Evolutionary conservation across 164 flowering plant genomes (phyloP), one percentile per base, ranked within the genome.

Genomic region (grape (Vitis vinifera)): DNA sequence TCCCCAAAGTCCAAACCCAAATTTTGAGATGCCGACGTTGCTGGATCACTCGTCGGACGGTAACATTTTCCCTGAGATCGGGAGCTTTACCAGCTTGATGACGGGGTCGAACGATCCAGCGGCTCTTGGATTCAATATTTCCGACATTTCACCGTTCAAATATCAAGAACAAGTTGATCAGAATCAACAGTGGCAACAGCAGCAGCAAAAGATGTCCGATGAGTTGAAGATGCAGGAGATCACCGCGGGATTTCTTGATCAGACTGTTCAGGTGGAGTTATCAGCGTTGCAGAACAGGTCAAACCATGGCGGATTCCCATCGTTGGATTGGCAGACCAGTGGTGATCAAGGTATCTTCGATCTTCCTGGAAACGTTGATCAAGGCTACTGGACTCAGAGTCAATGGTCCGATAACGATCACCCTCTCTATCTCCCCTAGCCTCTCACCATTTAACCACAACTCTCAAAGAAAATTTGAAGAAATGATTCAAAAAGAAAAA

Each of bases 321-420:
- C 76, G 70, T 78, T 85, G 68, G 91, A 88, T 71, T 88, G 91
- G 94, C 87, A 80, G 31, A 71, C 69, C 53, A 47, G 63, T 55
- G 87, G 83, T 2, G 86, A 84, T 71, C 85, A 82, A 53, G 76
- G 71, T 1, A 49, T 91, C 75, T 88, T 84, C 81, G 92, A 87
- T 79, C 77, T 88, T 9, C 71, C 89, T 1, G 79, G 75, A 58
- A 61, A 82, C 72, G 80, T 81, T 63, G 97, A 91, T 85, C 92
- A 88, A 15, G 73, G 75, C 2, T 88, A 82, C 79, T 91, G 97
- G 97, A 79, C 73, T 69, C 91, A 88, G 64, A 72, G 60, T 72
- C 93, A 86, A 55, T 91, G 93, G 92, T 57, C 69, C 63, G 87
- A 84, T 49, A 76, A 64, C 52, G 90, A 84, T 56, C 82, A 83